Percentiles rank a stretch among this genome's conserved stretches.
phyloP scores from a whole-genome alignment of 2,329 filamentous ascomycete species.

The Periconia macrospinosa region DNA sequence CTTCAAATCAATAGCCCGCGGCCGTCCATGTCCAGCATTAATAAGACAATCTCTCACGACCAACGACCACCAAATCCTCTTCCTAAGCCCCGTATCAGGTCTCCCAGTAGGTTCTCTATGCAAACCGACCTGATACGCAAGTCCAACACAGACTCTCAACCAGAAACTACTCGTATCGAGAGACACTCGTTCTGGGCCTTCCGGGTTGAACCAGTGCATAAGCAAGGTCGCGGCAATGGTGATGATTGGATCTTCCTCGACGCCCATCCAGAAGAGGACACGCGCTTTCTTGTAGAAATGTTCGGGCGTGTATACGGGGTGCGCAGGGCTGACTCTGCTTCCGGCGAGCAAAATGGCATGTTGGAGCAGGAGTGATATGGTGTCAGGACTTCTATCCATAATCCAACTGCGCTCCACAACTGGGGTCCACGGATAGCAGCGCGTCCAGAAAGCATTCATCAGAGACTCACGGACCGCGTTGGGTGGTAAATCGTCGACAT shows the following conservation, averaged over 20 bases:
- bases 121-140: constrained; percentile 50
- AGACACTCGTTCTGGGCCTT: constrained; percentile 46
- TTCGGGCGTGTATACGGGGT: constrained; percentile 34
- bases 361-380: constrained; percentile 33
- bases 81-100: constrained; percentile 39
- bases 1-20: constrained; percentile 44
- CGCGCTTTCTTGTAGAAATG: constrained; percentile 39
- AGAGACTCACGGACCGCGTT: constrained; percentile 39
- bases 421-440: constrained; percentile 47
- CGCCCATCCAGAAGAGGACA: constrained; percentile 38
- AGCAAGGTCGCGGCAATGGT: constrained; percentile 44
- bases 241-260: constrained; percentile 43
- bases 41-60: constrained; percentile 47
- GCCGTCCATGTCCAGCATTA: constrained; percentile 45
- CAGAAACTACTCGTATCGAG: constrained; percentile 50
- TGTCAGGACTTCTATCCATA: constrained; percentile 30
- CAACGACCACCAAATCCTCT: constrained; percentile 49
- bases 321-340: constrained; percentile 44
- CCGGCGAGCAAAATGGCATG: constrained; percentile 47
- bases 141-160: constrained; percentile 46
- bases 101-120: constrained; percentile 44
- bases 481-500: constrained; percentile 32
- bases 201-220: constrained; percentile 49
- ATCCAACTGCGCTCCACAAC: constrained; percentile 47
- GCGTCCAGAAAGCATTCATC: constrained; percentile 45